phyloP scores from a whole-genome alignment of 179 eudicot genomes.

The Heliamphora ciliata region DNA sequence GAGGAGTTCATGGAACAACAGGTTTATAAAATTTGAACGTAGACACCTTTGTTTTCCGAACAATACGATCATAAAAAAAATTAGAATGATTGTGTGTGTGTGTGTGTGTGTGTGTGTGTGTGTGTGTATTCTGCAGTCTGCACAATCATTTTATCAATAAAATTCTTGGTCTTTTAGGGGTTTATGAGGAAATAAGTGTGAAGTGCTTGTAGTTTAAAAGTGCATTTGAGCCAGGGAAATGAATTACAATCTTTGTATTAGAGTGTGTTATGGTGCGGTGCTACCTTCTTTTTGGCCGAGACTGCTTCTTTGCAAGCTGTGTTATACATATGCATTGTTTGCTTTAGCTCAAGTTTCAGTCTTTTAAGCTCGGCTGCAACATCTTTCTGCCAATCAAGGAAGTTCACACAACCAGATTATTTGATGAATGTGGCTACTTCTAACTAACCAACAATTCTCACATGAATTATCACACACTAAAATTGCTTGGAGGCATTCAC shows the following conservation, averaged over 20 bases:
- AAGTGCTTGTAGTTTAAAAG: neutral
- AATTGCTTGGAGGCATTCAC: neutral
- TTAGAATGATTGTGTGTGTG: neutral
- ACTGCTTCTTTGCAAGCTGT: conserved; percentile 47
- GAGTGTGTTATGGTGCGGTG: neutral
- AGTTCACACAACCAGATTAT: conserved; percentile 1
- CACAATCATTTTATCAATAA: neutral
- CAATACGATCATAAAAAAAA: neutral
- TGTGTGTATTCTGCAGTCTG: neutral
- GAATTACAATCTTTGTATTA: neutral
- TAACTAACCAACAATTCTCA: neutral
- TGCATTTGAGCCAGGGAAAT: neutral
- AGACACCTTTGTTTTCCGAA: neutral
- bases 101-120: neutral
- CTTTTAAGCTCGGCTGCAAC: conserved; percentile 42
- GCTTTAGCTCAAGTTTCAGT: conserved; percentile 44
- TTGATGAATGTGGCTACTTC: neutral
- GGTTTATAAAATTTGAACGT: neutral
- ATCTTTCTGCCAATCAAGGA: conserved; percentile 33
- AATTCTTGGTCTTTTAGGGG: neutral
- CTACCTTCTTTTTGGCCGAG: conserved; percentile 48
- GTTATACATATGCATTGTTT: conserved; percentile 45
- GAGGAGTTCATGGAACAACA: neutral
- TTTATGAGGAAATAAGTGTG: neutral
- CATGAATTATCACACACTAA: no score